Base-by-base conservation (phyloP, 2,329 filamentous ascomycete species). In the Byssothecium circinans region DNA sequence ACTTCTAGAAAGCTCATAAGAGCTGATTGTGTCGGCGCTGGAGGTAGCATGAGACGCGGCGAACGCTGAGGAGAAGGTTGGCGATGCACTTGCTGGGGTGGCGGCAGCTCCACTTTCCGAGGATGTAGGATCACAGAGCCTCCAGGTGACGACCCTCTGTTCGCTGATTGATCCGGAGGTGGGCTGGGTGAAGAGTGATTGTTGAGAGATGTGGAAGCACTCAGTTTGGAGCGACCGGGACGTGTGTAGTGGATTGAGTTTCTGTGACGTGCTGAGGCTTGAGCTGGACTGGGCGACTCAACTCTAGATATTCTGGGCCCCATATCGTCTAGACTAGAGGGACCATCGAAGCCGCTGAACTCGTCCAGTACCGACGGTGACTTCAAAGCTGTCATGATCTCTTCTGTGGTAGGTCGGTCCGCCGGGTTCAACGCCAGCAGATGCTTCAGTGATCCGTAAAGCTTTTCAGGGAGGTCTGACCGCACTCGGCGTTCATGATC, bases 381-480 rank as follows among this genome's bases (percentile, higher is more conserved):
- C 57, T 87, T 86, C 70, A 96, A 89, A 2, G 84, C 88, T 8
- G 79, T 78, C 32, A 97, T 71, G 1, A 99, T 92, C 47, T 97
- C 91, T 37, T 85, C 88, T 1, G 94, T 91, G 36, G 84, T 89
- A 0, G 94, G 94, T 6, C 94, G 80, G 45, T 91, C 83, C 1
- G 77, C 74, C 0, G 92, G 89, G 49, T 91, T 80, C 11, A 95
- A 76, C 1, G 90, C 86, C 5, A 99, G 79, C 4, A 99, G 77
- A 46, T 83, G 83, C 67, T 90, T 91, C 3, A 99, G 78, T 44
- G 95, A 85, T 37, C 83, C 83, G 70, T 97, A 99, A 0, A 99
- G 80, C 67, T 89, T 87, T 4, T 89, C 81, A 0, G 94, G 94
- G 0, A 99, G 76, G 60, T 97, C 94, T 0, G 88, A 84, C 2